Base-by-base conservation (phyloP, 2,329 filamentous ascomycete genomes). In the Ophiostoma sp. region DNA sequence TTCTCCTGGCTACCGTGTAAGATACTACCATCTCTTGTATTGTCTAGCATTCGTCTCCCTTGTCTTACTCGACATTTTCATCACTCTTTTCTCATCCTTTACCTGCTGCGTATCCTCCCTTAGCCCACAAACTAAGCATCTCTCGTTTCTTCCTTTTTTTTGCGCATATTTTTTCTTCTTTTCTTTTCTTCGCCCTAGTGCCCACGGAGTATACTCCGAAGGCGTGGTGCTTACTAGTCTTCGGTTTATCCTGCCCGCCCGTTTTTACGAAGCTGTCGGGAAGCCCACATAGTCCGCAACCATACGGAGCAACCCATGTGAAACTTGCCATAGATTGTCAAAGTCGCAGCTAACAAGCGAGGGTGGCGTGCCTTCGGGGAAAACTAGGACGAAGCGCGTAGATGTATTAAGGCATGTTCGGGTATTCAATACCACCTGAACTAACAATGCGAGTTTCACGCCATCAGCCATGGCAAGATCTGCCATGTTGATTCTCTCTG, bases 301-400 rank as follows among this genome's bases (percentile, higher is more conserved):
- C 55, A 60, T 14, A 16, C 27, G 27, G 27, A 27, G 27, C 27
- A 27, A 27, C 27, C 9, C 27, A 60, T 60, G 55, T 60, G 55
- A 60, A 60, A 60, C 55, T 60, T 60, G 55, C 11, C 55, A 36
- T 12, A 38, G 27, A 27, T 12, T 14, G 55, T 60, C 11, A 27
- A 27, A 60, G 55, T 60, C 55, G 55, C 27, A 60, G 55, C 55
- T 60, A 36, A 38, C 55, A 60, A 60, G 55, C 55, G 27, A 60
- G 55, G 47, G 55, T 60, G 55, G 55, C 55, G 55, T 60, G 9
- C 55, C 36, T 12, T 6, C 18, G n/a, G 6, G 16, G 5, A 55
- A 27, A 5, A 27, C n/a, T 9, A 36, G n/a, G n/a, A 36, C 49
- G n/a, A 55, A 55, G 49, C 18, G 18, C 6, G 9, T 41, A 16